Percentiles rank a stretch among this genome's conserved stretches.
Conservation (phyloP, 176 grass and related monocot genomes). For the Oryza punctata region DNA sequence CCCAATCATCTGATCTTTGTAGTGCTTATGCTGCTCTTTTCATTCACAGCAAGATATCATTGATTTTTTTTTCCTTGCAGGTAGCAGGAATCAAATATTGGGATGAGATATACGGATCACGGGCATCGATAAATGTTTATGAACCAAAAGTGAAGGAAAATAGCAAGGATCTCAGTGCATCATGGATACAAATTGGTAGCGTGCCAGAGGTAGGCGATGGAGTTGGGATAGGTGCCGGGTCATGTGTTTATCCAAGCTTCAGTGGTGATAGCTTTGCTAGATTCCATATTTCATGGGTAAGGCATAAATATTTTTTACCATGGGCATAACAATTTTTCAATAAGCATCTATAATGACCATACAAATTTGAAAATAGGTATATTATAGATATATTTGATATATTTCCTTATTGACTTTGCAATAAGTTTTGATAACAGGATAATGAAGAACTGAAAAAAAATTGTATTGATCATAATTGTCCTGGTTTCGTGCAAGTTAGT, state of each 20-base stretch:
- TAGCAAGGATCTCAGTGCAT: not conserved
- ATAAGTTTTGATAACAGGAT: not conserved
- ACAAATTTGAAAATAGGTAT: too few relatives aligned
- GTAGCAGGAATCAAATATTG: not conserved
- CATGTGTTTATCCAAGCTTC: not conserved
- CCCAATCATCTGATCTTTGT: too few relatives aligned
- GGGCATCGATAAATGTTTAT: not conserved
- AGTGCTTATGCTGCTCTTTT: too few relatives aligned
- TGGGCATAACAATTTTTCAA: too few relatives aligned
- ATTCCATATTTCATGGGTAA: slow-evolving; percentile 31
- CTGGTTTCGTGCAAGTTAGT: slow-evolving; percentile 43
- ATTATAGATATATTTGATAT: too few relatives aligned
- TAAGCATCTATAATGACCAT: not conserved
- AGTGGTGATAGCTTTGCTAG: slow-evolving; percentile 21
- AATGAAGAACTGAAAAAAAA: not conserved
- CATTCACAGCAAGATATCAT: too few relatives aligned
- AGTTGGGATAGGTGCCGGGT: not conserved
- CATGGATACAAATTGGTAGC: not conserved
- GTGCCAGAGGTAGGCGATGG: not conserved
- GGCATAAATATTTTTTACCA: not conserved
- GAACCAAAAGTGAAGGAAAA: not conserved
- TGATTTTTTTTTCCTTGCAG: not conserved
- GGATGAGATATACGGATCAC: not conserved
- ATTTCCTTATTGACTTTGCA: not conserved
- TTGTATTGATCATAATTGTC: slow-evolving; percentile 18